Base-by-base conservation (phyloP, 2,329 filamentous ascomycete genomes). In the Ophiosphaerella herpotricha region DNA sequence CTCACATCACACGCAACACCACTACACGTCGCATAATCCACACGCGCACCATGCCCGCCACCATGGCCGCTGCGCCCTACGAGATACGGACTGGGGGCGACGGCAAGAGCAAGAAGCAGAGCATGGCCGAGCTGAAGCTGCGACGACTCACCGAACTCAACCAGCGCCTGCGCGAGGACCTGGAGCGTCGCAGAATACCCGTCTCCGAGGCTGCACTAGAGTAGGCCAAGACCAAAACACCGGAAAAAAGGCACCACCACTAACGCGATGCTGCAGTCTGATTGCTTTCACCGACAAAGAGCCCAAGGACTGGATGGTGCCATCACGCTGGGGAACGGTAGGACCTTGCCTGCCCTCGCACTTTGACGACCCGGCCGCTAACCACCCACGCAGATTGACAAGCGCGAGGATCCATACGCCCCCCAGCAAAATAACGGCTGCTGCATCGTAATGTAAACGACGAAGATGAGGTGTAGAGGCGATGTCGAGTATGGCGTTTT, bases 251-350 rank as follows among this genome's bases (percentile, higher is more conserved):
- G 37, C 40, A 55, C 68, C 72, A 64, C 26, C 7, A 29, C 26
- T 29, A 29, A 29, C 26, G 70, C 64, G 29, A 36, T 37, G 44
- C 26, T 36, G 59, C 71, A 99, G 94, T 76, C 89, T 97, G 75
- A 97, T 97, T 75, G 90, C 91, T 65, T 97, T 97, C 80, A 97
- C 93, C 78, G 96, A 96, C 77, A 92, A 90, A 63, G 78, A 81
- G 77, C 97, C 94, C 66, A 89, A 93, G 76, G 94, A 99, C 75
- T 97, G 96, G 80, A 97, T 99, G 94, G 92, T 97, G 49, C 92
- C 92, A 43, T 96, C 91, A 46, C 90, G 95, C 75, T 99, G 94
- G 94, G 93, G 93, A 63, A 85, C 87, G 54, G 84, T 86, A 79
- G 62, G 79, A 72, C 34, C 11, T 14, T 26, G n/a, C 47, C 16